Conservation (phyloP, 164 flowering plant species). For the Liquidambar formosana region DNA sequence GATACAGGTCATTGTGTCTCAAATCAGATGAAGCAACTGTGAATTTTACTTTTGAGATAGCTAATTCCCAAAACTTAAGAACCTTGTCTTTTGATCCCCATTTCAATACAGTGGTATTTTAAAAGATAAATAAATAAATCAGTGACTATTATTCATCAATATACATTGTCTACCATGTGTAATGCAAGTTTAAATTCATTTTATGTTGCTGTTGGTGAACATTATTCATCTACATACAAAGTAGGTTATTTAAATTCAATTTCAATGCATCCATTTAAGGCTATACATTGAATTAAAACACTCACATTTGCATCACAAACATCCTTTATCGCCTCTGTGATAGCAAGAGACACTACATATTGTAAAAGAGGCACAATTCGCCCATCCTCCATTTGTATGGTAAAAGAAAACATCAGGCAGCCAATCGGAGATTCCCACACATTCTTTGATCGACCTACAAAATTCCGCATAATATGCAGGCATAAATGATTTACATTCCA, state of each 20-base stretch:
- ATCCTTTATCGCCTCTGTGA: constrained; percentile 83
- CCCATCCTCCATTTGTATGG: constrained; percentile 91
- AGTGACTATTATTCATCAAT: too few relatives aligned
- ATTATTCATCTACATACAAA: background rate
- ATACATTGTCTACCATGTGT: too few relatives aligned
- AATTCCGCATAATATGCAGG: background rate
- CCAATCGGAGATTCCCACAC: constrained; percentile 93
- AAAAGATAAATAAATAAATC: too few relatives aligned
- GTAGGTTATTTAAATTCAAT: background rate
- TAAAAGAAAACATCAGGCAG: constrained; percentile 87
- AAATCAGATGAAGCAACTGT: too few relatives aligned
- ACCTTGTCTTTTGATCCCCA: too few relatives aligned
- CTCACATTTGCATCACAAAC: constrained; percentile 67
- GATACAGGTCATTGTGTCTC: too few relatives aligned
- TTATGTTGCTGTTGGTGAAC: too few relatives aligned
- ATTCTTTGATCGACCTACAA: constrained; percentile 80
- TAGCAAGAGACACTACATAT: constrained; percentile 84
- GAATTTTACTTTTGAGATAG: too few relatives aligned
- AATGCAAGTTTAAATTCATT: too few relatives aligned
- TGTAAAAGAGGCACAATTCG: constrained; percentile 77
- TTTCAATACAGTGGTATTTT: too few relatives aligned
- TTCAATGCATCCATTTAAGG: background rate
- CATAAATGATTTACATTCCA: background rate
- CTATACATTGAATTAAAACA: background rate
- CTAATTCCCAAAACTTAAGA: too few relatives aligned